A percentile compares a stretch with the other conserved stretches of the same genome.
These are phyloP conservation scores for Mollisia scopiformis DNA, from an alignment of 2,329 filamentous ascomycete genomes.

Conservation along the genomic window DNA sequence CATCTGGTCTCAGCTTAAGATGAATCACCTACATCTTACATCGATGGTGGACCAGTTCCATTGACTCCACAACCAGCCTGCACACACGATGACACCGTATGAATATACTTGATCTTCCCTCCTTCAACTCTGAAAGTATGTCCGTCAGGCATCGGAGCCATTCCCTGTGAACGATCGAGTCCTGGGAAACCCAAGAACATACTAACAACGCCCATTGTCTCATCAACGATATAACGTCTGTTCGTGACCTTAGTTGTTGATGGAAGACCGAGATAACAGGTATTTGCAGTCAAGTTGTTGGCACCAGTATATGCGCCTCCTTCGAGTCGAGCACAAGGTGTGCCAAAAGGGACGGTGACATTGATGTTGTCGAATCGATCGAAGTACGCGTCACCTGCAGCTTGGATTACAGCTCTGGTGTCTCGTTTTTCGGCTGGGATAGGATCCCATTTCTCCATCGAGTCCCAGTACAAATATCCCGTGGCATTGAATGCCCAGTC, in stretches of 20 bases:
- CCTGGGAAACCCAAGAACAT: slow-evolving; percentile 17
- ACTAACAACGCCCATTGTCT: slow-evolving; percentile 17
- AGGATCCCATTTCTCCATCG: slow-evolving; percentile 11
- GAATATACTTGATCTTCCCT: slow-evolving; percentile 19
- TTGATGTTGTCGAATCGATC: slow-evolving; percentile 10
- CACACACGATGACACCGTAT: slow-evolving; percentile 18
- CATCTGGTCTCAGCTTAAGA: too few relatives aligned
- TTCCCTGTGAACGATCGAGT: not conserved
- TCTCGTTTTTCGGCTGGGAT: slow-evolving; percentile 17
- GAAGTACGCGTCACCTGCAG: slow-evolving; percentile 23
- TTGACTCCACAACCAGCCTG: not conserved
- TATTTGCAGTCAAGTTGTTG: slow-evolving; percentile 3
- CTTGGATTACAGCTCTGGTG: slow-evolving; percentile 15
- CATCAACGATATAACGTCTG: slow-evolving; percentile 21
- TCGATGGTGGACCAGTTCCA: not conserved
- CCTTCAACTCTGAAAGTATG: slow-evolving; percentile 21
- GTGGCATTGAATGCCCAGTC: slow-evolving; percentile 26
- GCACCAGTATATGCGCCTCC: slow-evolving; percentile 16
- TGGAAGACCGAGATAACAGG: slow-evolving; percentile 14
- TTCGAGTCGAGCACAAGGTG: slow-evolving; percentile 18
- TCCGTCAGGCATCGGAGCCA: slow-evolving; percentile 13
- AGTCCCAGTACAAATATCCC: slow-evolving; percentile 14
- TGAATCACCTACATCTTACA: not conserved
- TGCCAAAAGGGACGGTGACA: slow-evolving; percentile 14
- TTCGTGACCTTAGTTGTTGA: slow-evolving; percentile 7